Evolutionary conservation across 2,329 filamentous ascomycete species (phyloP).

Genomic region (Arthroderma sp.): DNA sequence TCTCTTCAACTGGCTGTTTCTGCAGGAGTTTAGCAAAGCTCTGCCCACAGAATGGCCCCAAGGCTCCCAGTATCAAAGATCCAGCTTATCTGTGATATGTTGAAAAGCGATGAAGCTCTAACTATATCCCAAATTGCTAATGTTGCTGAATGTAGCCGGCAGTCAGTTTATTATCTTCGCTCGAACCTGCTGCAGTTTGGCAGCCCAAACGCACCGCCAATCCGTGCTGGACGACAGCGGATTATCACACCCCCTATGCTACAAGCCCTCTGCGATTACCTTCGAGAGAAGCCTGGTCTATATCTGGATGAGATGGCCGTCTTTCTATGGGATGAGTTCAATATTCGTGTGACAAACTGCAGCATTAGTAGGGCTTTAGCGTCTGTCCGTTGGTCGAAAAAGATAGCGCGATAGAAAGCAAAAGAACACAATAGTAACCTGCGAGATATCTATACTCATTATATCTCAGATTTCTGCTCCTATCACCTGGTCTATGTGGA

Average conservation of each 20-base stretch:
- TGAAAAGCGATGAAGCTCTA: slow-evolving; percentile 11
- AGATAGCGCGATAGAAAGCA: slow-evolving; percentile 19
- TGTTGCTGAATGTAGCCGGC: slow-evolving; percentile 11
- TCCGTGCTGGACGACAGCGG: slow-evolving; percentile 12
- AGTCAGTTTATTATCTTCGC: slow-evolving; percentile 10
- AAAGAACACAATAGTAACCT: slow-evolving; percentile 23
- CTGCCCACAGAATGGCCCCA: slow-evolving; percentile 3
- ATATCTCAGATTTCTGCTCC: slow-evolving; percentile 19
- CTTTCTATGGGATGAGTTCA: too few relatives aligned
- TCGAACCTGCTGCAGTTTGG: slow-evolving; percentile 8
- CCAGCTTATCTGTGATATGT: slow-evolving; percentile 10
- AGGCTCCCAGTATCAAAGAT: slow-evolving; percentile 11
- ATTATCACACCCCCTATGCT: slow-evolving; percentile 15
- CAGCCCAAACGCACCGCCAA: slow-evolving; percentile 11
- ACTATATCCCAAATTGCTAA: slow-evolving; percentile 10
- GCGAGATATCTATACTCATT: slow-evolving; percentile 23
- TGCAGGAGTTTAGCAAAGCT: too few relatives aligned
- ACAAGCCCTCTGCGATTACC: slow-evolving; percentile 14
- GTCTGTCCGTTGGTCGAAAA: slow-evolving; percentile 18
- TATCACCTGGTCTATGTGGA: slow-evolving; percentile 26
- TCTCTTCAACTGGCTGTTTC: too few relatives aligned
- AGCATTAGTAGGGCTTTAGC: slow-evolving; percentile 14
- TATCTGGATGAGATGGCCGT: too few relatives aligned
- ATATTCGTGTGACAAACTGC: too few relatives aligned
- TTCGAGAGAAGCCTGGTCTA: too few relatives aligned